Conservation (phyloP, 202 grass and related monocot genomes). For the Eragrostis tef region DNA sequence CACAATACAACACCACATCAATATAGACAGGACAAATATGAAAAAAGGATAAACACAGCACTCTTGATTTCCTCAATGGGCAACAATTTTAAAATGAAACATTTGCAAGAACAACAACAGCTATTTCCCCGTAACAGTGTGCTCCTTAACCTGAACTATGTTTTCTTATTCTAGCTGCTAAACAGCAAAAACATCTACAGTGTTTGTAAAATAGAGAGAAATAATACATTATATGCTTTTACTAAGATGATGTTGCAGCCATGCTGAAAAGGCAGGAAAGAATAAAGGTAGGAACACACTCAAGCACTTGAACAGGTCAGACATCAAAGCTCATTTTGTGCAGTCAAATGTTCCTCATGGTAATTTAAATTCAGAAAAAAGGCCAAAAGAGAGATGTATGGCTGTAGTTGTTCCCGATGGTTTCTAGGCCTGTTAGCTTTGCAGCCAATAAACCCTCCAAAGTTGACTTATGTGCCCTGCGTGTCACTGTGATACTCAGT, state of each 20-base stretch:
- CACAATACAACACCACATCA: background rate
- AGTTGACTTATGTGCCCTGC: background rate
- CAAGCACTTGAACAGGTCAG: slow-evolving; percentile 30
- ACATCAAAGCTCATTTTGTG: background rate
- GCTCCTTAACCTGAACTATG: slow-evolving; percentile 4
- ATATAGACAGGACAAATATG: background rate
- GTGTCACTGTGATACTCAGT: background rate
- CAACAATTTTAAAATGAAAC: background rate
- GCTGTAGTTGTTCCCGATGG: background rate
- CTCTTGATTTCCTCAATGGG: background rate
- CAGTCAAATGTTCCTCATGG: slow-evolving; percentile 14
- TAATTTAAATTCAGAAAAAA: slow-evolving; percentile 22
- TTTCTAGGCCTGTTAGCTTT: slow-evolving; percentile 26
- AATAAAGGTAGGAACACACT: background rate
- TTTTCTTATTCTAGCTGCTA: slow-evolving; percentile 31
- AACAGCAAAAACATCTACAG: slow-evolving; percentile 18
- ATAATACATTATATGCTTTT: background rate
- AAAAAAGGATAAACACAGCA: no score
- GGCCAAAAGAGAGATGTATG: background rate
- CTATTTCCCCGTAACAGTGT: background rate
- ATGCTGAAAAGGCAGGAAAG: background rate
- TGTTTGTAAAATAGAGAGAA: slow-evolving; percentile 15
- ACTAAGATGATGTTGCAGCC: background rate
- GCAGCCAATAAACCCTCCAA: slow-evolving; percentile 14
- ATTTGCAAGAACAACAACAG: background rate